Evolutionary conservation across 192 early-diverging fungal genomes (phyloP).

Genomic region (Linnemannia schmuckeri): DNA sequence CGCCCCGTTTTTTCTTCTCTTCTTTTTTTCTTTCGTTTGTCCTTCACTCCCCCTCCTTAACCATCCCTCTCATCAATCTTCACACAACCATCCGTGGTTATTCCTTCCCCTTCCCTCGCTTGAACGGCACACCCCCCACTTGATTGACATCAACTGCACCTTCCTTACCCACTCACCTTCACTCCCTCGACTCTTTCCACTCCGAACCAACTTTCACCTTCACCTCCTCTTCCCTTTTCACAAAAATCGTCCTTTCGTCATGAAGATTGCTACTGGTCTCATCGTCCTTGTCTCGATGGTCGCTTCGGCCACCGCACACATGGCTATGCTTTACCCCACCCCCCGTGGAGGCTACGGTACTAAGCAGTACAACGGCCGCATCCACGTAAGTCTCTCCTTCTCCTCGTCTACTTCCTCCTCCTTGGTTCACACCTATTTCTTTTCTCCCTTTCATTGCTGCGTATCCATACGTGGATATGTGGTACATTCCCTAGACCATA

Average conservation of each 20-base stretch:
- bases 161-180: background rate
- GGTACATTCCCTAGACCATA: too few species aligned
- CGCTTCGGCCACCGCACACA: conserved; percentile 44
- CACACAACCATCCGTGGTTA: background rate
- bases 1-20: background rate
- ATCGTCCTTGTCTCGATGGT: conserved; percentile 33
- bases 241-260: conserved; percentile 1
- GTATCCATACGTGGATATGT: too few species aligned
- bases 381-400: conserved; percentile 32
- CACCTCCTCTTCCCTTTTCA: background rate
- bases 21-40: background rate
- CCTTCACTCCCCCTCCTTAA: background rate
- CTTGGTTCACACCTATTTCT: background rate
- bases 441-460: background rate
- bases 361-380: conserved; percentile 36
- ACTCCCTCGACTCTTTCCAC: background rate
- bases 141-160: conserved; percentile 16
- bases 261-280: conserved; percentile 40
- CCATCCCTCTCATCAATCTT: background rate
- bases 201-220: background rate
- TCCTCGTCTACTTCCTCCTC: background rate
- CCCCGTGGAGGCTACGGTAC: conserved; percentile 42
- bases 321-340: conserved; percentile 42
- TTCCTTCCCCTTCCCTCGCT: background rate
- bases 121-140: background rate